These are phyloP conservation scores for Globisporangium spinosum DNA, from an alignment of 352 stramenopile genomes.

Conservation along the genomic window DNA sequence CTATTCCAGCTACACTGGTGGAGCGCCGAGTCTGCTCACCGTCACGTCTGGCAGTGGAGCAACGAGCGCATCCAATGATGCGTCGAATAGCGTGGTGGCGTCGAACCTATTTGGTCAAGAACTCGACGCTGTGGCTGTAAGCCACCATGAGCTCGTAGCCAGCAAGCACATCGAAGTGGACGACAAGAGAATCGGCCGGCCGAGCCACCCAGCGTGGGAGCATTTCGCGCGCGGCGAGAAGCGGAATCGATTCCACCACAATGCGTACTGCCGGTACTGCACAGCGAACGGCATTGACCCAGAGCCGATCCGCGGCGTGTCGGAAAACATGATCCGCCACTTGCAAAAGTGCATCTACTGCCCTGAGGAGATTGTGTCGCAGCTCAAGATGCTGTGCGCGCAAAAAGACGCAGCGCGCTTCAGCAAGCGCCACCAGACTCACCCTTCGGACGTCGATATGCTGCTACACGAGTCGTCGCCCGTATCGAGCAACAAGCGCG, in stretches of 20 bases:
- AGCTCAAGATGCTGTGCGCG: constrained; percentile 61
- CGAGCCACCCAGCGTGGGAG: constrained; percentile 71
- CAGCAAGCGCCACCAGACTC: constrained; percentile 58
- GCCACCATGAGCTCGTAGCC: constrained; percentile 11
- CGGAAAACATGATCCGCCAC: constrained; percentile 82
- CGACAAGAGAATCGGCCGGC: constrained; percentile 71
- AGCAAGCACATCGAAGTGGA: constrained; percentile 24
- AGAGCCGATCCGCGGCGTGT: constrained; percentile 56
- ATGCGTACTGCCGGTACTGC: constrained; percentile 75
- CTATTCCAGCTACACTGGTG: constrained; percentile 45
- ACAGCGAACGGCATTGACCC: constrained; percentile 47
- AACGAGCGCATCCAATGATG: neutral
- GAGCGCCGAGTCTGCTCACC: constrained; percentile 32
- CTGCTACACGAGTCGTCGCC: constrained; percentile 25
- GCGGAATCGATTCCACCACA: constrained; percentile 80
- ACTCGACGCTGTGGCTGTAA: constrained; percentile 15
- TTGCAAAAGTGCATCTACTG: constrained; percentile 79
- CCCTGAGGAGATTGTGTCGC: constrained; percentile 56
- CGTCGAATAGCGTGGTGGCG: neutral
- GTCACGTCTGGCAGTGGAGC: constrained; percentile 9
- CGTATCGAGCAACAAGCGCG: constrained; percentile 27
- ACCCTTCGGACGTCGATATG: constrained; percentile 34
- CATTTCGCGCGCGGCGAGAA: constrained; percentile 77
- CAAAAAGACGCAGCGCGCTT: constrained; percentile 73
- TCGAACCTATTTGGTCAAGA: constrained; percentile 17